A percentile compares a stretch with the other conserved stretches of the same genome.
Conservation (phyloP, 1,284 basidiomycete genomes). For the Boletellus deceptivus region DNA sequence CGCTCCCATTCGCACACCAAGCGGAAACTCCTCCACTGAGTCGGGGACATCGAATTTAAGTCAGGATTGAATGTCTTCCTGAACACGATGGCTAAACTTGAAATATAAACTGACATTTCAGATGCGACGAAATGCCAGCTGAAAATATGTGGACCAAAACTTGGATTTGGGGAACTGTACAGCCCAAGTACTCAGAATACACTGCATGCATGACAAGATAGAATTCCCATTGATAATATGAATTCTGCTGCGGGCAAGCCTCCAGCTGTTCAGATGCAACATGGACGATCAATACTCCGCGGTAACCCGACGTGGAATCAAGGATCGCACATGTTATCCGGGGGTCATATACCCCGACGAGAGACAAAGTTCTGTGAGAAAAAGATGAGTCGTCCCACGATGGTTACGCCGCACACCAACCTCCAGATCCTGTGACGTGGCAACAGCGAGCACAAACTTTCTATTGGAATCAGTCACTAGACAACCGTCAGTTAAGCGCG, state of each 20-base stretch:
- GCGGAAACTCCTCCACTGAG: too few species aligned
- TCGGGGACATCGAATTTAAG: too few species aligned
- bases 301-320: background rate
- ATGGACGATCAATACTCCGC: background rate
- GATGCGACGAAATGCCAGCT: too few species aligned
- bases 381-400: background rate
- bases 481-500: slow-evolving; percentile 2
- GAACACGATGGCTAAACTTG: too few species aligned
- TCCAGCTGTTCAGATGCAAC: background rate
- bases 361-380: slow-evolving; percentile 50
- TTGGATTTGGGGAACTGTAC: too few species aligned
- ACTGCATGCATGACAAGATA: background rate
- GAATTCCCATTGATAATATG: background rate
- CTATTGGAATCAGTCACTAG: slow-evolving; percentile 78
- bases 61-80: too few species aligned
- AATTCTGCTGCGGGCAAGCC: background rate
- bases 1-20: too few species aligned
- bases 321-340: background rate
- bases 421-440: slow-evolving; percentile 77
- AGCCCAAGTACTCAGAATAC: background rate
- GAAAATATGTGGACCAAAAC: too few species aligned
- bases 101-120: too few species aligned
- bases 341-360: slow-evolving; percentile 45
- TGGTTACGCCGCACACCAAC: slow-evolving; percentile 26
- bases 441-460: slow-evolving; percentile 85